A percentile compares a stretch with the other conserved stretches of the same genome.
phyloP scores from a whole-genome alignment of 108 stramenopile genomes.

The Cyclostephanos tholiformis region DNA sequence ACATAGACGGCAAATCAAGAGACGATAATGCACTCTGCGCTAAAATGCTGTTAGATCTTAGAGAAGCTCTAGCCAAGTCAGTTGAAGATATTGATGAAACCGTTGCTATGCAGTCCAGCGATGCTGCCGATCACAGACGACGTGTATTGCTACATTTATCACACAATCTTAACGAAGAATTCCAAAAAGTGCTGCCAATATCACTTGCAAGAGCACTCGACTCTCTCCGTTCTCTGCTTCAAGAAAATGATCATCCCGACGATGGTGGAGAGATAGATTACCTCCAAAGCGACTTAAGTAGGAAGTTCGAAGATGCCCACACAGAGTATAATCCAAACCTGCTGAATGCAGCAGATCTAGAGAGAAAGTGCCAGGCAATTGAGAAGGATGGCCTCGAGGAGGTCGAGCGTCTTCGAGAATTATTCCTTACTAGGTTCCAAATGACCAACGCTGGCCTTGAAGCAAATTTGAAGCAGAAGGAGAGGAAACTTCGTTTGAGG shows the following conservation, averaged over 20 bases:
- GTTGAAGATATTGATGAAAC: constrained; percentile 11
- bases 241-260: constrained; percentile 7
- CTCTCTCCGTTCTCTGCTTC: constrained; percentile 1
- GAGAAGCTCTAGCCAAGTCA: constrained; percentile 5
- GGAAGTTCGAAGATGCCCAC: constrained; percentile 13
- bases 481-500: constrained; percentile 2
- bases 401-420: constrained; percentile 12
- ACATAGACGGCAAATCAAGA: background rate
- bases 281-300: constrained; percentile 15
- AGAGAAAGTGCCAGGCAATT: constrained; percentile 11
- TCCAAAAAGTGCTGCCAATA: background rate
- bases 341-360: background rate
- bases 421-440: background rate
- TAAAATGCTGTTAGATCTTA: constrained; percentile 20
- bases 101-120: background rate
- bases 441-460: constrained; percentile 4
- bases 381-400: constrained; percentile 6
- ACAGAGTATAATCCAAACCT: constrained; percentile 2
- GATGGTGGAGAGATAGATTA: constrained; percentile 18
- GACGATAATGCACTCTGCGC: constrained; percentile 15
- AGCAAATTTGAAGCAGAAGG: constrained; percentile 6
- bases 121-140: constrained; percentile 5
- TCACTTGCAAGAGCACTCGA: constrained; percentile 9
- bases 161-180: background rate
- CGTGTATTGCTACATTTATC: background rate